These are phyloP conservation scores for Mycena amicta DNA, from an alignment of 768 basidiomycete species.

Conservation along the genomic window DNA sequence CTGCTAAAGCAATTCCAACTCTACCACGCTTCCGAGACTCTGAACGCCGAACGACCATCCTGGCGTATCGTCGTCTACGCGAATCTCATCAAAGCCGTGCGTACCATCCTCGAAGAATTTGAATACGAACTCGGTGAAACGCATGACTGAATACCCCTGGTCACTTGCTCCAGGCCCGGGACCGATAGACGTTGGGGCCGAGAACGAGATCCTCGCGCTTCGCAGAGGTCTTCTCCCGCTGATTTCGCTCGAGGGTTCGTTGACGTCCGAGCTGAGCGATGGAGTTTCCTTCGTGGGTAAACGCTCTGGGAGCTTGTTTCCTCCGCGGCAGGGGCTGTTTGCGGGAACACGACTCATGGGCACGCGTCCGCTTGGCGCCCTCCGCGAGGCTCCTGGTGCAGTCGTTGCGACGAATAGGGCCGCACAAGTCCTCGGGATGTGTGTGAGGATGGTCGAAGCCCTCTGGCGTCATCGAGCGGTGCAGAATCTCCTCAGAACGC, in stretches of 20 bases:
- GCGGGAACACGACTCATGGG: slow-evolving; percentile 26
- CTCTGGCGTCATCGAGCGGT: slow-evolving; percentile 77
- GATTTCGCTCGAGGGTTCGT: slow-evolving; percentile 64
- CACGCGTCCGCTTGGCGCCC: slow-evolving; percentile 41
- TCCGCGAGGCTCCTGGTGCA: slow-evolving; percentile 35
- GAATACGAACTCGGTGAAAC: slow-evolving; percentile 48
- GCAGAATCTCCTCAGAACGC: slow-evolving; percentile 52
- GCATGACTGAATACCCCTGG: slow-evolving; percentile 23
- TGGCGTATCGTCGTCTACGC: slow-evolving; percentile 85
- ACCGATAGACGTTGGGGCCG: slow-evolving; percentile 24
- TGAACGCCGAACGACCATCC: slow-evolving; percentile 70
- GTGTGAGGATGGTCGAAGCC: slow-evolving; percentile 54
- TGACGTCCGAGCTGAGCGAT: slow-evolving; percentile 68
- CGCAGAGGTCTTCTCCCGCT: slow-evolving; percentile 63
- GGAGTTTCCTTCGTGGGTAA: slow-evolving; percentile 66
- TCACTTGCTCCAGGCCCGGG: too few species aligned
- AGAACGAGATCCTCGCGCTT: slow-evolving; percentile 51
- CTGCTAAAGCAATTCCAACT: slow-evolving; percentile 85
- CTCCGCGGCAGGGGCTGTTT: slow-evolving; percentile 68
- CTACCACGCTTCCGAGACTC: slow-evolving; percentile 69
- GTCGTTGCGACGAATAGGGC: slow-evolving; percentile 53
- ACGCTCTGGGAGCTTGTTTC: slow-evolving; percentile 64
- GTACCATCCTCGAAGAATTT: slow-evolving; percentile 72
- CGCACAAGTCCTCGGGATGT: slow-evolving; percentile 53
- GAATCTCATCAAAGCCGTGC: slow-evolving; percentile 80